Evolutionary conservation across 2,329 filamentous ascomycete species (phyloP).

Genomic region (Pyricularia grisea): DNA sequence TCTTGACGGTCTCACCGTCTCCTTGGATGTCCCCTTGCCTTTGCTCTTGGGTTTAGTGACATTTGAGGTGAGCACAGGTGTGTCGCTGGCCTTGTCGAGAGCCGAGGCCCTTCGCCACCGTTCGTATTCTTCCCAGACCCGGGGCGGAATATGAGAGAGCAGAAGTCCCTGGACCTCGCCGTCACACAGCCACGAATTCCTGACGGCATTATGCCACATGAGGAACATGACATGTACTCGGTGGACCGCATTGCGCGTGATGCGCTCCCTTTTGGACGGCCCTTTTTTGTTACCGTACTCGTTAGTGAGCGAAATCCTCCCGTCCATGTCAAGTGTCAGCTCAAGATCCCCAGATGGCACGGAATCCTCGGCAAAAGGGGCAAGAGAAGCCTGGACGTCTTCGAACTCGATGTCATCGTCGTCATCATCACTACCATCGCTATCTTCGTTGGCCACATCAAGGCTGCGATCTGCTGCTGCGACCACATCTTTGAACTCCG

Average conservation of each 20-base stretch:
- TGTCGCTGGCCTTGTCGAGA: slow-evolving; percentile 33
- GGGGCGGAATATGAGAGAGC: slow-evolving; percentile 60
- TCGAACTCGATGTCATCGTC: slow-evolving; percentile 56
- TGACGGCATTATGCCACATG: slow-evolving; percentile 80
- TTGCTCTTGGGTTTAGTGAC: slow-evolving; percentile 17
- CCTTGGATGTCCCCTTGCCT: slow-evolving; percentile 23
- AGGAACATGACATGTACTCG: slow-evolving; percentile 81
- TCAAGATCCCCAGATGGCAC: slow-evolving; percentile 59
- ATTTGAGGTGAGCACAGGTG: background rate
- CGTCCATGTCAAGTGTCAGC: slow-evolving; percentile 55
- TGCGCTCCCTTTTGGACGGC: slow-evolving; percentile 73
- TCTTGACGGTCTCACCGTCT: slow-evolving; percentile 28
- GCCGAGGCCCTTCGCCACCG: slow-evolving; percentile 65
- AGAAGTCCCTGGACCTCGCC: slow-evolving; percentile 64
- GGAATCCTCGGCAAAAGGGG: slow-evolving; percentile 30
- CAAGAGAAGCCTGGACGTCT: slow-evolving; percentile 35
- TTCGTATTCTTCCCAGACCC: slow-evolving; percentile 62
- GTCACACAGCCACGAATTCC: slow-evolving; percentile 80
- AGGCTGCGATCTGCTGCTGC: slow-evolving; percentile 26
- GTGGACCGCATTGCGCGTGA: slow-evolving; percentile 70
- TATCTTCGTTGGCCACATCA: slow-evolving; percentile 13
- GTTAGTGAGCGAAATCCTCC: slow-evolving; percentile 51
- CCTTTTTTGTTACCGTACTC: slow-evolving; percentile 64
- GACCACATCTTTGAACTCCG: slow-evolving; percentile 45
- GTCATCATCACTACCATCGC: slow-evolving; percentile 20